Evolutionary conservation across 495 filamentous ascomycete genomes (phyloP), one percentile per base, ranked within the genome.

Genomic region (Elasticomyces elasticus): DNA sequence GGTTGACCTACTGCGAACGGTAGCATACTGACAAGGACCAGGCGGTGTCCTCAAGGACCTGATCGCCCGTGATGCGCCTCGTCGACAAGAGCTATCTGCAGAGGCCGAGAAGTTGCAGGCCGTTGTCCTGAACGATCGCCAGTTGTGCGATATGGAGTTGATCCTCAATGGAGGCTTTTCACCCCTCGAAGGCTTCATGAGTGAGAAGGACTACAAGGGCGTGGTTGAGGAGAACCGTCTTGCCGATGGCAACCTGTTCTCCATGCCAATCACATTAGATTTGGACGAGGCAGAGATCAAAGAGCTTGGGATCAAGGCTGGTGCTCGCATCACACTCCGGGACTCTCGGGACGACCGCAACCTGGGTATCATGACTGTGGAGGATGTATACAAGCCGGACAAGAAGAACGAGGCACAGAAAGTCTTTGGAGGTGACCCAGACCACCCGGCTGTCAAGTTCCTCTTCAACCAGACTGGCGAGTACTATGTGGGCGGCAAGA

Each of bases 171-270:
- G 92, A 64, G 92, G 94, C 50, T 98, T 98, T 74, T 94, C 88
- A 59, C 92, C 92, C 46, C 79, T 98, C 20, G 94, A 97, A 78
- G 94, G 90, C 64, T 98, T 98, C 74, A 87, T 98, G 87, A 95
- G 81, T 69, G 80, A 97, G 76, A 83, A 85, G 69, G 91, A 98
- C 69, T 98, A 95, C 73, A 51, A 56, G 62, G 94, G 92, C 55
- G 94, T 98, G 61, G 89, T 95, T 58, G 81, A 82, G 66, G 79
- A 92, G 45, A 78, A 82, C 69, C 86, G 92, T 52, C 81, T 97
- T 50, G 82, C 83, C 51, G 82, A 89, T 72, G 94, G 94, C 66
- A 84, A 83, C 67, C 82, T 98, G 64, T 98, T 97, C 74, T 86
- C 83, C 71, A 98, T 98, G 72, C 92, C 92, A 54, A 97, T 98